Evolutionary conservation across 2,329 filamentous ascomycete species (phyloP).

Genomic region (Cladosporium sp.): DNA sequence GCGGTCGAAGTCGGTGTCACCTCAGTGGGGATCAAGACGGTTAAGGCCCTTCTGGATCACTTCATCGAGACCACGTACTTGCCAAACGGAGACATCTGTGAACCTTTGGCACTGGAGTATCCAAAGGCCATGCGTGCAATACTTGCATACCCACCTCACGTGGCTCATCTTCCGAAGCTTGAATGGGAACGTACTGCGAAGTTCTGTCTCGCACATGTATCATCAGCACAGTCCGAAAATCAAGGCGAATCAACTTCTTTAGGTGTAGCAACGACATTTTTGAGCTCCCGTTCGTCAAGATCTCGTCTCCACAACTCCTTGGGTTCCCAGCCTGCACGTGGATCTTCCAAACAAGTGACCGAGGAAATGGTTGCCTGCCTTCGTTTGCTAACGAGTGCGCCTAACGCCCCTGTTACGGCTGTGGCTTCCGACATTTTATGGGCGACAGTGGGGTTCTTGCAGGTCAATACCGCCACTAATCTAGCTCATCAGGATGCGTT

Average conservation of each 20-base stretch:
- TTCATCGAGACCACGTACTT: slow-evolving; percentile 64
- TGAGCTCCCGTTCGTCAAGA: slow-evolving; percentile 10
- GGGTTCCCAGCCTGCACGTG: slow-evolving; percentile 23
- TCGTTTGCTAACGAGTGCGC: slow-evolving; percentile 25
- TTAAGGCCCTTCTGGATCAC: slow-evolving; percentile 75
- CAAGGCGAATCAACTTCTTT: slow-evolving; percentile 17
- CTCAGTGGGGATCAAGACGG: slow-evolving; percentile 69
- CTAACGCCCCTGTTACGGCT: slow-evolving; percentile 27
- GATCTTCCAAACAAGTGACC: slow-evolving; percentile 21
- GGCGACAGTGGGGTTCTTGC: slow-evolving; percentile 41
- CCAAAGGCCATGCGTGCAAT: slow-evolving; percentile 69
- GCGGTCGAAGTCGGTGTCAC: slow-evolving; percentile 65
- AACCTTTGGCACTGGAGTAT: slow-evolving; percentile 71
- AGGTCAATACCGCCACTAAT: slow-evolving; percentile 58
- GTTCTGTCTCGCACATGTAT: slow-evolving; percentile 66
- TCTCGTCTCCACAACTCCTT: slow-evolving; percentile 2
- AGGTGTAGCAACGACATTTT: slow-evolving; percentile 1
- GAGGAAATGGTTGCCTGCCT: slow-evolving; percentile 30
- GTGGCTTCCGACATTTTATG: slow-evolving; percentile 17
- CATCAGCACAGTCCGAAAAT: slow-evolving; percentile 20
- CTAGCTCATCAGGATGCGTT: slow-evolving; percentile 60
- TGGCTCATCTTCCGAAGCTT: slow-evolving; percentile 68
- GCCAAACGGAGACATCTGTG: slow-evolving; percentile 59
- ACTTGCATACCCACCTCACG: slow-evolving; percentile 68
- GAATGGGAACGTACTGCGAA: slow-evolving; percentile 60